Conservation (phyloP, 106 monocot genomes). For the Allium sativum region DNA sequence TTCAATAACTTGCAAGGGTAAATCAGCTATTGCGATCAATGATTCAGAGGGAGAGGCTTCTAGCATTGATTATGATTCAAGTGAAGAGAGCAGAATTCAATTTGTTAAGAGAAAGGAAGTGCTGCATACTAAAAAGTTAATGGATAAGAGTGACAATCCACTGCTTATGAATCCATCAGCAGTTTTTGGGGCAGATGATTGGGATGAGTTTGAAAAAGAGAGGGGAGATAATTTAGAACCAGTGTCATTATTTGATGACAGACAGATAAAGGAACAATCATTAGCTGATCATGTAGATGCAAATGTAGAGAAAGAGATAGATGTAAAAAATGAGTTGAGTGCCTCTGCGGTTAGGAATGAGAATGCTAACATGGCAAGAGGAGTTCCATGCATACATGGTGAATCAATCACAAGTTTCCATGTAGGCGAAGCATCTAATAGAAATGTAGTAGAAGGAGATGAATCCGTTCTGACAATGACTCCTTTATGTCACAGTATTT, state of each 20-base stretch:
- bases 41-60: slow-evolving; percentile 15
- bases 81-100: slow-evolving; percentile 13
- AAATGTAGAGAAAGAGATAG: background rate
- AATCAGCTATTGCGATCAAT: no score
- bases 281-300: background rate
- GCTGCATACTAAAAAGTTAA: background rate
- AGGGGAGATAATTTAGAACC: slow-evolving; percentile 5
- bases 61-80: slow-evolving; percentile 24
- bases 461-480: slow-evolving; percentile 5
- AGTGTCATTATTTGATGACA: slow-evolving; percentile 9
- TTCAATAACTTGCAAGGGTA: no score
- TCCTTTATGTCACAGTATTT: background rate
- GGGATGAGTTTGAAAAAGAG: slow-evolving; percentile 44
- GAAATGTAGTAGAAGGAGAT: background rate
- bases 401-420: background rate
- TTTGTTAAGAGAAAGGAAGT: background rate
- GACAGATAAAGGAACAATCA: slow-evolving; percentile 5
- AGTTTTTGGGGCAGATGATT: slow-evolving; percentile 54
- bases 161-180: slow-evolving; percentile 32
- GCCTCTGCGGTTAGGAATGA: background rate
- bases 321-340: background rate
- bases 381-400: background rate
- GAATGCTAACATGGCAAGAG: background rate
- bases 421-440: background rate
- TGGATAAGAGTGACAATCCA: slow-evolving; percentile 11